Evolutionary conservation across 78 protist species (phyloP).

Genomic region (Diacronema lutheri): DNA sequence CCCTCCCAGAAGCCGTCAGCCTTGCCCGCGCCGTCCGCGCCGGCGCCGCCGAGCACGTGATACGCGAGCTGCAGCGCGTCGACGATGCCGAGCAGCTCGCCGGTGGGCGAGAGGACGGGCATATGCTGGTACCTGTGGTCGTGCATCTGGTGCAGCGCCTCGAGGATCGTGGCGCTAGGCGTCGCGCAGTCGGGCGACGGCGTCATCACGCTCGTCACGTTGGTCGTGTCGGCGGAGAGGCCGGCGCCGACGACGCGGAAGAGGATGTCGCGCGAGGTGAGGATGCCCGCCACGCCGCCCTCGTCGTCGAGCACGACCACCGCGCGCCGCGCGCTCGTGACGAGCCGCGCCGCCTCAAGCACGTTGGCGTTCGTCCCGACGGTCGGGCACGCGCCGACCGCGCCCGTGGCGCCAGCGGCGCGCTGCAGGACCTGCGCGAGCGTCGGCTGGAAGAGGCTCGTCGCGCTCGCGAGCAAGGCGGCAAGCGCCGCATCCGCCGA

Average conservation of each 20-base stretch:
- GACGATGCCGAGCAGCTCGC: too few relatives aligned
- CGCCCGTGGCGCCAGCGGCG: not conserved
- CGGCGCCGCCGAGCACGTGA: too few relatives aligned
- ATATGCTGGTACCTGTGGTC: too few relatives aligned
- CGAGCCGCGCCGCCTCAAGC: too few relatives aligned
- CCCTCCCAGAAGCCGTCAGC: too few relatives aligned
- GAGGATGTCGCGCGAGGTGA: not conserved
- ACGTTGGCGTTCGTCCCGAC: too few relatives aligned
- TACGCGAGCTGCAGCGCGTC: too few relatives aligned
- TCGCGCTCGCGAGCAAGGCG: not conserved
- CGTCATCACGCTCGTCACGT: not conserved
- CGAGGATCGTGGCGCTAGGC: not conserved
- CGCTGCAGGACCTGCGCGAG: not conserved
- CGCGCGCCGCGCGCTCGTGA: too few relatives aligned
- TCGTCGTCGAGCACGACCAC: too few relatives aligned
- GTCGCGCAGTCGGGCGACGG: not conserved
- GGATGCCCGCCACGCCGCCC: not conserved
- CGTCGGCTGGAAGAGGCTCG: not conserved
- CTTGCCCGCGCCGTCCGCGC: too few relatives aligned
- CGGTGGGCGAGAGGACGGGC: too few relatives aligned
- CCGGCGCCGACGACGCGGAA: not conserved
- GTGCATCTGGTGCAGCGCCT: not conserved
- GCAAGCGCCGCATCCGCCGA: not conserved
- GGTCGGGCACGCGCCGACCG: too few relatives aligned
- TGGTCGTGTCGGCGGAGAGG: not conserved